Evolutionary conservation across 805 yeast species (phyloP), one percentile per base, ranked within the genome.

Genomic region (Saccharomycopsis sp.): DNA sequence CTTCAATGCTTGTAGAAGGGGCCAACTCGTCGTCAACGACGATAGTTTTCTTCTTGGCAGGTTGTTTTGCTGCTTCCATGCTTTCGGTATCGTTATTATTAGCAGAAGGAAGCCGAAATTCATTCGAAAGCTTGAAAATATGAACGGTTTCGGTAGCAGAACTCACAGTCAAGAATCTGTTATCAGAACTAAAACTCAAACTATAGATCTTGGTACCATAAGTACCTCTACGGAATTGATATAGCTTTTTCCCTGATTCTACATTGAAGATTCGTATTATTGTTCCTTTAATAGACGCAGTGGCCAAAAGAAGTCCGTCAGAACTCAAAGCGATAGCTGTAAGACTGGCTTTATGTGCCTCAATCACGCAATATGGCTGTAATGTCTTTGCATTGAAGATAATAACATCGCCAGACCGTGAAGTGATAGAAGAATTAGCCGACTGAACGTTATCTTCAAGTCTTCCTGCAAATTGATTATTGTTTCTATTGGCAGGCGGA

Each of bases 61-160:
- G 24, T 7, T 23, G 57, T 60, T 34, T 62, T 56, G 14, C 19
- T 44, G 55, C 38, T 14, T 20, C 15, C 7, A 5, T 19, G 29
- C 23, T 20, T 35, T 24, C 19, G 29, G 14, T 53, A 61, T 53
- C 20, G 9, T 23, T 24, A 9, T 14, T n/a, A 29, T 52, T 52
- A 25, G 20, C 41, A 2, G 54, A 25, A 25, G 23, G 20, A 3
- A n/a, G 19, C 60, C 64, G 7, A 44, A 55, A 56, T 44, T 74
- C 78, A 35, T 78, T 83, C 1, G 84, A 87, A 56, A 92, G 71
- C 59, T 91, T 79, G 76, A 93, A 94, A 44, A 94, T 83, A 70
- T 94, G 99, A 22, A 94, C 92, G 0, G 99, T 94, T 51, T 89
- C 96, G 20, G 96, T 89, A 1, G 96, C 83, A 25, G 96, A 86